phyloP scores from a whole-genome alignment of 2,329 filamentous ascomycete genomes.

The Fusarium graminum region DNA sequence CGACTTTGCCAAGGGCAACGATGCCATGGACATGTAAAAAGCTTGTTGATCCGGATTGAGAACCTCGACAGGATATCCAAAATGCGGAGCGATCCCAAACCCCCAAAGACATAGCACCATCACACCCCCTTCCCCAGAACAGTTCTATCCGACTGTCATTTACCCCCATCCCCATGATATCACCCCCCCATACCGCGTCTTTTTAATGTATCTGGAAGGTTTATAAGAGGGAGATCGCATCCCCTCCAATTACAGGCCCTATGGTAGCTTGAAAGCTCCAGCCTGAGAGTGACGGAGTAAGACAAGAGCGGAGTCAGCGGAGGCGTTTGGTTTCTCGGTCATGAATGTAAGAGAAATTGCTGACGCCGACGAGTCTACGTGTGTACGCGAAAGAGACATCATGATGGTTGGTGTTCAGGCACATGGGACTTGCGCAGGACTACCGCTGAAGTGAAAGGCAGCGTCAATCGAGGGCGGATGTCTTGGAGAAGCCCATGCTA shows the following conservation, averaged over 20 bases:
- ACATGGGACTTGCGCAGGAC: constrained; percentile 42
- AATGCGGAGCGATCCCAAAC: constrained; percentile 39
- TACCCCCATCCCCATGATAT: constrained; percentile 50
- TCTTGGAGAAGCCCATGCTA: constrained; percentile 46
- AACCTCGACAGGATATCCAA: constrained; percentile 28
- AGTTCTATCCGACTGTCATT: constrained; percentile 47
- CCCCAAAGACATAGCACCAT: constrained; percentile 45
- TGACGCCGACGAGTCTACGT: constrained; percentile 40
- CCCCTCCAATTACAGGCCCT: constrained; percentile 58
- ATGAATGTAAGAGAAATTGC: constrained; percentile 41
- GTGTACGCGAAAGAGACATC: constrained; percentile 41
- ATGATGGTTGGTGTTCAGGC: constrained; percentile 46
- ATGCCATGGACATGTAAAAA: constrained; percentile 75
- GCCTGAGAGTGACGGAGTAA: constrained; percentile 58
- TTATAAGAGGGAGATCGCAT: constrained; percentile 49
- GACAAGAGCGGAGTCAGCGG: constrained; percentile 42
- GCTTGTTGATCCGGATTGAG: constrained; percentile 13
- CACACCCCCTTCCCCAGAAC: constrained; percentile 44
- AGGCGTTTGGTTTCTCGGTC: constrained; percentile 37
- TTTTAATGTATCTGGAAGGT: constrained; percentile 57
- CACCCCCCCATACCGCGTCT: constrained; percentile 51
- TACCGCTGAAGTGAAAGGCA: constrained; percentile 39
- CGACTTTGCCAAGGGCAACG: constrained; percentile 85
- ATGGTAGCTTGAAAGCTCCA: constrained; percentile 77
- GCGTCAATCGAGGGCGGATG: constrained; percentile 38